Base-by-base conservation (phyloP, 768 basidiomycete species). In the Tremella fuciformis region DNA sequence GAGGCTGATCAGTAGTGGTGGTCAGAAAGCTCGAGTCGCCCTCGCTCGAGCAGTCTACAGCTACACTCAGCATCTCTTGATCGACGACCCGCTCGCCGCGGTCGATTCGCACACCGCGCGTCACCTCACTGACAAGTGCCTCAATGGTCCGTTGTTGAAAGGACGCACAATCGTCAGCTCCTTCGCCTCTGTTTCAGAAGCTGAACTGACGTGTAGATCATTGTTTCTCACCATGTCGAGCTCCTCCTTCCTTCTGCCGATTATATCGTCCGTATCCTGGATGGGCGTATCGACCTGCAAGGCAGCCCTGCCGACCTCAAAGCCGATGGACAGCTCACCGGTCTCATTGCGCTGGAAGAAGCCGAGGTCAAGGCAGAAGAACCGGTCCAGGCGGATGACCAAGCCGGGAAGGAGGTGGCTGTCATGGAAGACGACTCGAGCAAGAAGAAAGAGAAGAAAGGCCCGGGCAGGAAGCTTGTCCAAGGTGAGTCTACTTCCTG, bases 141-240 rank as follows among this genome's bases (percentile, higher is more conserved):
- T 76, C n/a, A 73, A 71, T 48, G 75, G 75, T 19, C 64, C 68
- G 1, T 57, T 76, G 0, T 39, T 73, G 46, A 53, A 61, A 22
- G 65, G 62, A 16, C 58, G 75, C 11, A 76, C 75, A 0, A 40
- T 73, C 16, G 74, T 75, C 22, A 57, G 73, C 63, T 8, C 21
- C 44, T 37, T 18, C 40, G 22, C 40, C 25, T 13, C 18, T 13
- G 46, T 2, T 16, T 8, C 26, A n/a, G 6, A 8, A n/a, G 42
- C 50, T 63, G 48, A 62, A 6, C 46, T 42, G 38, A 57, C 48
- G 16, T 2, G 13, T 42, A 70, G 65, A 71, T 80, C 39, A 62
- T 81, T 13, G 88, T 91, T 37, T 89, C 88, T 0, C 89, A 91
- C 61, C 89, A 91, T 67, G 85, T 91, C 24, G 87, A 90, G 50